Evolutionary conservation across 2,329 filamentous ascomycete genomes (phyloP).

Genomic region (Decorospora gaudefroyi): DNA sequence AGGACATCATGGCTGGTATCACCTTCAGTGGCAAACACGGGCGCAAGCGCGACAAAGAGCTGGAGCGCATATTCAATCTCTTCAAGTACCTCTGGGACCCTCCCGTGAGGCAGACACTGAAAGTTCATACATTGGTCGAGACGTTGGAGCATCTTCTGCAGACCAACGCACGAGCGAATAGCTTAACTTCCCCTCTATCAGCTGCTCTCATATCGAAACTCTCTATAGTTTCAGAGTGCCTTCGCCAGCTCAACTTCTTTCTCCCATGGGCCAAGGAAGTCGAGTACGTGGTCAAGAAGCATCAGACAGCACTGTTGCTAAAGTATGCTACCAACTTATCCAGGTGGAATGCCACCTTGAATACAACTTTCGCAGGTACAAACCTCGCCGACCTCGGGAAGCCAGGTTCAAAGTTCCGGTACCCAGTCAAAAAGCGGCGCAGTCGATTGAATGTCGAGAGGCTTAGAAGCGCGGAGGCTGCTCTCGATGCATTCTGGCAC

Average conservation of each 20-base stretch:
- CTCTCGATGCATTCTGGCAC: conserved; percentile 56
- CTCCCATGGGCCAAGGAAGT: conserved; percentile 1
- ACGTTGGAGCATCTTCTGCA: neutral
- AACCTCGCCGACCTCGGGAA: neutral
- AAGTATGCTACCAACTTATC: neutral
- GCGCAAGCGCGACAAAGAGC: neutral
- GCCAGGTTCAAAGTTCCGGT: conserved; percentile 31
- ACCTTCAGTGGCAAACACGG: neutral
- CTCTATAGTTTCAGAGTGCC: conserved; percentile 1
- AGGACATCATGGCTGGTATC: neutral
- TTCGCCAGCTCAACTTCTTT: conserved; percentile 2
- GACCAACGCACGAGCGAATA: too few species aligned
- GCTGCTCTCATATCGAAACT: neutral
- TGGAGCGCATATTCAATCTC: neutral
- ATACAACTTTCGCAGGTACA: neutral
- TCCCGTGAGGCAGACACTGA: neutral
- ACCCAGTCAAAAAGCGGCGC: conserved; percentile 54
- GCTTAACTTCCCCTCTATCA: too few species aligned
- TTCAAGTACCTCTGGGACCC: conserved; percentile 1
- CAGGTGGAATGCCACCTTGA: neutral
- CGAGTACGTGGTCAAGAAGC: conserved; percentile 1
- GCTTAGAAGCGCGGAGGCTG: conserved; percentile 48
- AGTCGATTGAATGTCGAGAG: conserved; percentile 50
- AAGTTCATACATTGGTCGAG: neutral
- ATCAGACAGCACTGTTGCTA: neutral